Conservation (phyloP, 768 basidiomycete species). For the Plicaturopsis crispa region DNA sequence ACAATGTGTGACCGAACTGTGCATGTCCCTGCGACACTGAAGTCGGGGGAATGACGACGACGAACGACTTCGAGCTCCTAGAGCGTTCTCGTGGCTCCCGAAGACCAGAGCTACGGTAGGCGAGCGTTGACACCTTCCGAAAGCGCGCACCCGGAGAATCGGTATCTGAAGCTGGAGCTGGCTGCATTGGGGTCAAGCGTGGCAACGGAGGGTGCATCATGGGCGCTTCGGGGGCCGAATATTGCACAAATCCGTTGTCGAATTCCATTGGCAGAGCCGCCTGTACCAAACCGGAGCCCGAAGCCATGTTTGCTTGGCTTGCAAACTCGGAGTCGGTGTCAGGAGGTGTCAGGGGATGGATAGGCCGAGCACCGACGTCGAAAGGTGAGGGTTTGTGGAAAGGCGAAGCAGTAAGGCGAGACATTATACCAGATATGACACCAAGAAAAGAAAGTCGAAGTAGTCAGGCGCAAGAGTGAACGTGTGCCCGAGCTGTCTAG, state of each 20-base stretch:
- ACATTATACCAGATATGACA: no score
- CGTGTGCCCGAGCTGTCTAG: no score
- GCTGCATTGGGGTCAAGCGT: conserved; percentile 18
- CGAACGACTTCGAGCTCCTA: conserved; percentile 39
- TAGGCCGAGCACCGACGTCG: conserved; percentile 30
- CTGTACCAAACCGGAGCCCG: conserved; percentile 1
- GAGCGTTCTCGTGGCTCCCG: conserved; percentile 37
- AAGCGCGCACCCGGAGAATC: conserved; percentile 24
- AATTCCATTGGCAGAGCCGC: conserved; percentile 1
- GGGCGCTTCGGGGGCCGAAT: conserved; percentile 7
- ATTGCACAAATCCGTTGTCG: conserved; percentile 2
- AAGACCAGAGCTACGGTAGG: conserved; percentile 43
- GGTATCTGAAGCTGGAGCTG: background rate
- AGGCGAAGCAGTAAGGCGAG: conserved; percentile 31
- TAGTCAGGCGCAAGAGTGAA: no score
- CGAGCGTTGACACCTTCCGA: conserved; percentile 41
- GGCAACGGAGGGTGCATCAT: conserved; percentile 2
- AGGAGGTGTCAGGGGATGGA: conserved; percentile 29
- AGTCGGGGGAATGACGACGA: conserved; percentile 61
- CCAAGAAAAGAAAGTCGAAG: background rate
- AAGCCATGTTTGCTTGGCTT: conserved; percentile 6
- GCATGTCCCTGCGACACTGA: conserved; percentile 53
- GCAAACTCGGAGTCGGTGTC: conserved; percentile 25
- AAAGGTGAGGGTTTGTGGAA: conserved; percentile 40
- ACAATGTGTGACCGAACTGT: conserved; percentile 48